phyloP scores from a whole-genome alignment of 2,329 filamentous ascomycete species.

The Emericellopsis atlantica region DNA sequence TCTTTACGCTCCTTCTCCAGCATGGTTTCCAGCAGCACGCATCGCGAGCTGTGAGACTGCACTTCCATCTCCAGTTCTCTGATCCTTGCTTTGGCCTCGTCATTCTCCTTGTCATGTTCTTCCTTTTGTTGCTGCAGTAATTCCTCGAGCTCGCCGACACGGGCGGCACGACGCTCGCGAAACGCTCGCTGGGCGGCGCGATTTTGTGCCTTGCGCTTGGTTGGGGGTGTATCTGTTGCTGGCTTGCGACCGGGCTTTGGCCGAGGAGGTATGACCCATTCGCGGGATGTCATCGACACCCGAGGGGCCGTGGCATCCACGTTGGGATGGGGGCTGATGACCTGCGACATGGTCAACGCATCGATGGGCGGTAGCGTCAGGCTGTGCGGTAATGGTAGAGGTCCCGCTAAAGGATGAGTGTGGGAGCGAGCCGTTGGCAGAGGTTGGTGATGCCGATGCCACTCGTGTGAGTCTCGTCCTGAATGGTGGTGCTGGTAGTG shows the following conservation, averaged over 20 bases:
- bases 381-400: constrained; percentile 13
- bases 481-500: background rate
- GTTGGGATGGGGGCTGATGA: constrained; percentile 28
- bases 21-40: constrained; percentile 49
- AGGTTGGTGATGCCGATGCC: background rate
- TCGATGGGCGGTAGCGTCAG: constrained; percentile 20
- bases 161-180: constrained; percentile 72
- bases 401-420: constrained; percentile 1
- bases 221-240: constrained; percentile 81
- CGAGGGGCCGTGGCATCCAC: constrained; percentile 19
- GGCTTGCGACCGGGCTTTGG: constrained; percentile 90
- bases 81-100: constrained; percentile 44
- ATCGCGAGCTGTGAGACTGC: constrained; percentile 50
- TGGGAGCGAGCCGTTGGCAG: background rate
- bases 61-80: constrained; percentile 50
- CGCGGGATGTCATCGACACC: constrained; percentile 59
- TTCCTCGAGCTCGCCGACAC: constrained; percentile 65
- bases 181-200: constrained; percentile 85
- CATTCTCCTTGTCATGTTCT: constrained; percentile 41
- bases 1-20: constrained; percentile 45
- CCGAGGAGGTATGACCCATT: constrained; percentile 76
- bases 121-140: constrained; percentile 50
- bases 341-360: constrained; percentile 34
- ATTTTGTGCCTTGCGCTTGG: constrained; percentile 91
- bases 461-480: background rate